Conservation (phyloP, 2,329 filamentous ascomycete genomes). For the Fusarium sp. region DNA sequence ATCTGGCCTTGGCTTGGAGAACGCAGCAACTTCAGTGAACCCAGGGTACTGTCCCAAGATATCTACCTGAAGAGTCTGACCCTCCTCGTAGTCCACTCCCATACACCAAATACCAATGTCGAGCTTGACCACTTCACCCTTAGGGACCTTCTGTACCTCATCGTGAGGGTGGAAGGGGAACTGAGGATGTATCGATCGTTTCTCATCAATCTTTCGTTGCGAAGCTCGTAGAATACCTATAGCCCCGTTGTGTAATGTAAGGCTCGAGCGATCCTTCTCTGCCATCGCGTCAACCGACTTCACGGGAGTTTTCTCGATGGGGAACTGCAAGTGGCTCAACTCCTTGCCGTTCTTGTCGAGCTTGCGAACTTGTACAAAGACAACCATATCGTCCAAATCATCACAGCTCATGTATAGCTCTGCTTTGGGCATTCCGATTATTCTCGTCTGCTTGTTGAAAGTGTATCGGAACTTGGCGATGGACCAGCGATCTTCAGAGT, state of each 20-base stretch:
- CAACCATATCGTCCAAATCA: constrained; percentile 19
- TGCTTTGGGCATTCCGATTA: constrained; percentile 27
- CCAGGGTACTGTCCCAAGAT: constrained; percentile 20
- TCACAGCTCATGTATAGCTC: constrained; percentile 36
- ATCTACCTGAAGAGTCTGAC: constrained; percentile 4
- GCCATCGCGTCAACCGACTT: constrained; percentile 3
- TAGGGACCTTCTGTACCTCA: constrained; percentile 11
- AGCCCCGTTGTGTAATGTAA: constrained; percentile 16
- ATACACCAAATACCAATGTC: constrained; percentile 24
- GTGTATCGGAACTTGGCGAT: constrained; percentile 31
- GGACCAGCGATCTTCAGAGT: constrained; percentile 32
- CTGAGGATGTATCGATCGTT: constrained; percentile 7
- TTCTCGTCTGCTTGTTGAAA: constrained; percentile 19
- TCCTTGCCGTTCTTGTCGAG: constrained; percentile 15
- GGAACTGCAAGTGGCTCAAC: constrained; percentile 19
- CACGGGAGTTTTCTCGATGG: constrained; percentile 16
- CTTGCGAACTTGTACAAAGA: constrained; percentile 19
- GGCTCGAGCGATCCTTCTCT: constrained; percentile 15
- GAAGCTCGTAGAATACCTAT: constrained; percentile 16
- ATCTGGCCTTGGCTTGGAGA: constrained; percentile 17
- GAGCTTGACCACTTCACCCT: constrained; percentile 22
- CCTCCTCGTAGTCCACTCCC: constrained; percentile 18
- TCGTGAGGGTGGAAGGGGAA: constrained; percentile 23
- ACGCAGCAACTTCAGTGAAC: constrained; percentile 7
- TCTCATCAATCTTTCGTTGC: constrained; percentile 14